A percentile compares a stretch with the other conserved stretches of the same genome.
These are phyloP conservation scores for Massarina eburnea DNA, from an alignment of 2,329 filamentous ascomycete genomes.

Conservation along the genomic window DNA sequence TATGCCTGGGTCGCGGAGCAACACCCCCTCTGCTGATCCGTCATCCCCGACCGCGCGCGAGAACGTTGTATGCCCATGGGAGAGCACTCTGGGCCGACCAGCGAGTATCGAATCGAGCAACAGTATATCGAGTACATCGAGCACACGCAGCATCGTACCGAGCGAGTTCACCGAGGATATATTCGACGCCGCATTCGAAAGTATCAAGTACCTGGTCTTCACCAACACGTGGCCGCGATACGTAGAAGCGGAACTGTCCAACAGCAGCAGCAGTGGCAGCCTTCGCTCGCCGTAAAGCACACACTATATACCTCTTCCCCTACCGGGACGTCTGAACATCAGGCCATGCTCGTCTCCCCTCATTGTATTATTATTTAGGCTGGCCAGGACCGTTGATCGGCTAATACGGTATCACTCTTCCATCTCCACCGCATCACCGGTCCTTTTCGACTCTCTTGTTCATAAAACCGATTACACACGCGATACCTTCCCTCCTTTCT, in stretches of 20 bases:
- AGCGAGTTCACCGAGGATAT: conserved; percentile 38
- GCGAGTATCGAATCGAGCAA: conserved; percentile 32
- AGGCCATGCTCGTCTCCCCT: neutral
- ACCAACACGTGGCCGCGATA: conserved; percentile 43
- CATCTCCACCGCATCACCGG: neutral
- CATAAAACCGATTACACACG: conserved; percentile 4
- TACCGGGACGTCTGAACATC: conserved; percentile 5
- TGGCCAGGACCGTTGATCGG: conserved; percentile 9
- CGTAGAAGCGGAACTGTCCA: conserved; percentile 33
- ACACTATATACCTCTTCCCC: neutral
- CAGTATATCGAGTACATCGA: conserved; percentile 24
- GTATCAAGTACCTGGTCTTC: conserved; percentile 43
- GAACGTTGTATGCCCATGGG: conserved; percentile 43
- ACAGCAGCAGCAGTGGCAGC: conserved; percentile 17
- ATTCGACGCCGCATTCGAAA: conserved; percentile 40
- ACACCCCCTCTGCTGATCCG: conserved; percentile 22
- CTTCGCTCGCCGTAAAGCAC: conserved; percentile 15
- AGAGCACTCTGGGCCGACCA: conserved; percentile 36
- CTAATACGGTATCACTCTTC: conserved; percentile 15
- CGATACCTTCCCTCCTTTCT: conserved; percentile 2
- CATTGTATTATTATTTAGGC: conserved; percentile 9
- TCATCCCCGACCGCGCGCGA: conserved; percentile 27
- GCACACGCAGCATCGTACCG: conserved; percentile 32
- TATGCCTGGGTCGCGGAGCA: conserved; percentile 22
- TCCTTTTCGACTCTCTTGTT: conserved; percentile 1